Evolutionary conservation across 2,329 filamentous ascomycete species (phyloP), one percentile per base, ranked within the genome.

Genomic region (Bretziella fagacearum): DNA sequence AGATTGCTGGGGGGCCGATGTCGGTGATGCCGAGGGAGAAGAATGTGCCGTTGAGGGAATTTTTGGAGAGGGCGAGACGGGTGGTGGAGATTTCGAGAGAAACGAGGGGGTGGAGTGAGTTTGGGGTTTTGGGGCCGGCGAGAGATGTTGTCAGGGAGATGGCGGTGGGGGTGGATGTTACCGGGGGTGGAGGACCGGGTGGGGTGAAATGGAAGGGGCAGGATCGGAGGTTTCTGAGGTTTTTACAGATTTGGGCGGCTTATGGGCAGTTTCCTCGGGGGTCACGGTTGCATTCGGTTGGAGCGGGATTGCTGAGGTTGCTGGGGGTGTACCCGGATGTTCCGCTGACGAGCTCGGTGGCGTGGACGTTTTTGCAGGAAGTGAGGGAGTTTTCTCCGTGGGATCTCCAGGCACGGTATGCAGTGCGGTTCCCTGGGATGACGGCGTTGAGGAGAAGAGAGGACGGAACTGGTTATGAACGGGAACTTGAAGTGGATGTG

Each of bases 291-390:
- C 69, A 79, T 51, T 67, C 75, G 30, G 63, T 80, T 50, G 81
- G 79, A 1, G 71, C 81, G 3, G 60, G 73, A 10, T 67, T 91
- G 29, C 58, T 91, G 30, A 72, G 75, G 17, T 69, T 73, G 6
- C 62, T 76, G 1, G 69, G 67, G 1, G 64, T 77, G 46, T 89
- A 89, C 55, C 54, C 60, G 4, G 63, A 71, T 5, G 62, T 60
- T 4, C 60, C 69, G 41, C 62, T 76, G 30, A 64, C 67, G 20
- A 58, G 63, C 11, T 57, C 59, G 33, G 64, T 67, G 3, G 71
- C 70, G 29, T 78, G 74, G 68, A 69, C 74, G 1, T 84, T 87
- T 52, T 61, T 91, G 25, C 81, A 87, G 55, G 84, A 91, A 58
- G 67, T 87, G 33, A 81, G 81, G 8, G 74, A 77, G 46, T 69